These are phyloP conservation scores for Penicillium ucsense DNA, from an alignment of 495 filamentous ascomycete genomes.

Conservation along the genomic window DNA sequence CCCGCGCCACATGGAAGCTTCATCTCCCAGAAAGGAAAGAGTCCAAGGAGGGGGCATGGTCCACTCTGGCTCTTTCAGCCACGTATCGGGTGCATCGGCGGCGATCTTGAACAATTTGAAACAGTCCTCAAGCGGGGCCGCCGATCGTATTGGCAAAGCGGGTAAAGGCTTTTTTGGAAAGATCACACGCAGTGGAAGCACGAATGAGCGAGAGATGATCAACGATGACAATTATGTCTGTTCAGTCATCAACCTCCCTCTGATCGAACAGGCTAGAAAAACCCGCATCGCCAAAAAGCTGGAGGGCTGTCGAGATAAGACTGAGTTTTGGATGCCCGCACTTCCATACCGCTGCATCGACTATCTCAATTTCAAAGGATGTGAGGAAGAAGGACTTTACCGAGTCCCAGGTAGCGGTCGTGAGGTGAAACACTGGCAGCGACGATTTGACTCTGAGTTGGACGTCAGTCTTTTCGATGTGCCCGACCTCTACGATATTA, in stretches of 20 bases:
- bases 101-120: conserved; percentile 65
- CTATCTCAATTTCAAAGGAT: conserved; percentile 84
- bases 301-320: conserved; percentile 79
- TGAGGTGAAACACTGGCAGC: conserved; percentile 79
- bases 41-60: conserved; percentile 41
- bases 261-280: conserved; percentile 74
- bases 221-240: conserved; percentile 69
- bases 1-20: conserved; percentile 43
- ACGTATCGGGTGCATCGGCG: conserved; percentile 50
- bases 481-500: conserved; percentile 80
- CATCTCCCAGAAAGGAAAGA: conserved; percentile 34
- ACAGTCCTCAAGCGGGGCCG: conserved; percentile 59
- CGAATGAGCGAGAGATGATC: conserved; percentile 54
- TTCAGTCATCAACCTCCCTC: conserved; percentile 67
- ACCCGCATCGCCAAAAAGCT: conserved; percentile 80
- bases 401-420: conserved; percentile 75
- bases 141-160: conserved; percentile 59
- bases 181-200: conserved; percentile 60
- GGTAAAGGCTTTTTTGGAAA: conserved; percentile 73
- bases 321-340: conserved; percentile 94
- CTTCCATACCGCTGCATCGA: conserved; percentile 88
- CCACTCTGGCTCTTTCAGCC: conserved; percentile 50
- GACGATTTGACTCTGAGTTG: conserved; percentile 74
- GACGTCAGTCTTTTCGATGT: conserved; percentile 82
- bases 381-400: conserved; percentile 84